A percentile compares a stretch with the other conserved stretches of the same genome.
Conservation (phyloP, 495 filamentous ascomycete species). For the Thermothielavioides terrestris region DNA sequence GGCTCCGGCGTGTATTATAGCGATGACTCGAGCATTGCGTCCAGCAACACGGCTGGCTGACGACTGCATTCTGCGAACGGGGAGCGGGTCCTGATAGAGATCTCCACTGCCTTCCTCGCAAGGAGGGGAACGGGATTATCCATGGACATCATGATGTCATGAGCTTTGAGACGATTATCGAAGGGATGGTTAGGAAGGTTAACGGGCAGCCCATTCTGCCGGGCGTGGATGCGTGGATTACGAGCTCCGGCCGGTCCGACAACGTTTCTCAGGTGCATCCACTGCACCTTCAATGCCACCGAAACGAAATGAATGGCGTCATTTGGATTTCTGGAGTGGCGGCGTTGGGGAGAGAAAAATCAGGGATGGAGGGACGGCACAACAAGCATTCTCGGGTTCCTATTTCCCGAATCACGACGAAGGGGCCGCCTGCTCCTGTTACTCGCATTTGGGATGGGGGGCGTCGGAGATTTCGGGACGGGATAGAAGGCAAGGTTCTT, state of each 20-base stretch:
- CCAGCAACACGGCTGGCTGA: slow-evolving; percentile 35
- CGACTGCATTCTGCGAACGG: slow-evolving; percentile 28
- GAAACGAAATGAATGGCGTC: background rate
- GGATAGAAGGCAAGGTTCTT: slow-evolving; percentile 3
- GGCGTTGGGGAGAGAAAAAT: background rate
- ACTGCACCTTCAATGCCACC: background rate
- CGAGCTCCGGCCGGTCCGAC: no score
- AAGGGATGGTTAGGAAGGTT: no score
- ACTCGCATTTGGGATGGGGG: no score
- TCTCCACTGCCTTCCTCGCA: no score
- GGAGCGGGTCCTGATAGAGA: no score
- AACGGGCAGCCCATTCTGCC: no score
- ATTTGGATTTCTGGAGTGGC: background rate
- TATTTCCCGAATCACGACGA: background rate
- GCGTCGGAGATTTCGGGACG: background rate
- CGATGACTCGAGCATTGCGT: slow-evolving; percentile 33
- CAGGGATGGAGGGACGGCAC: background rate
- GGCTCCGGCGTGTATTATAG: slow-evolving; percentile 44
- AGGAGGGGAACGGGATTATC: no score
- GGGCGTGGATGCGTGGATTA: background rate
- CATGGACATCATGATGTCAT: no score
- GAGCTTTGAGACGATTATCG: no score
- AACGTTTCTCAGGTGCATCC: background rate
- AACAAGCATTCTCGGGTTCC: background rate
- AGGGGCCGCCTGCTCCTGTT: no score